Conservation (phyloP, 805 yeast genomes). For the Candida awuae region DNA sequence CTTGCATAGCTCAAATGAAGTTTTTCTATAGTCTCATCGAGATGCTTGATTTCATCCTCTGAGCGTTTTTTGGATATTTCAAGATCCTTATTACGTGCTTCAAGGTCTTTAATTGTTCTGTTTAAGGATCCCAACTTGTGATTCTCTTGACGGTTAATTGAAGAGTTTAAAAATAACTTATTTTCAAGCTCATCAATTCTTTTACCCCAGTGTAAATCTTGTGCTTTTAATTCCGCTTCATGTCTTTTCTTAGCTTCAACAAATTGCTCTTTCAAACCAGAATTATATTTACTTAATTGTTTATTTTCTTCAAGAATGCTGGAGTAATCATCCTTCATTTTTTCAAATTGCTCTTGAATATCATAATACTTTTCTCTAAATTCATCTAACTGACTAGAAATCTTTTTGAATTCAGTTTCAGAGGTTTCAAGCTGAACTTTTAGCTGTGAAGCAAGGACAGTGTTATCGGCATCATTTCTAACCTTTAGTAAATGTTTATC, state of each 20-base stretch:
- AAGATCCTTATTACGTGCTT: slow-evolving; percentile 45
- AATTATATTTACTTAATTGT: slow-evolving; percentile 48
- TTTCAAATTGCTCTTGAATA: slow-evolving; percentile 20
- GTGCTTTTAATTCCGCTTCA: slow-evolving; percentile 43
- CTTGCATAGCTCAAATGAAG: slow-evolving; percentile 36
- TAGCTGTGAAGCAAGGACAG: slow-evolving; percentile 24
- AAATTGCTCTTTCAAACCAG: slow-evolving; percentile 40
- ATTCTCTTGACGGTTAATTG: slow-evolving; percentile 42
- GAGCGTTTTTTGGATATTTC: slow-evolving; percentile 41
- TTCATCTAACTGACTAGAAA: slow-evolving; percentile 26
- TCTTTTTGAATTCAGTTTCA: slow-evolving; percentile 23
- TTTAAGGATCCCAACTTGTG: slow-evolving; percentile 44
- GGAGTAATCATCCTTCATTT: slow-evolving; percentile 44
- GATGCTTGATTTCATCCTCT: slow-evolving; percentile 50
- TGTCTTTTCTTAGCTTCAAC: slow-evolving; percentile 40
- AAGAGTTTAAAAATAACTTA: slow-evolving; percentile 40
- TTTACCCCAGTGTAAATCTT: slow-evolving; percentile 47
- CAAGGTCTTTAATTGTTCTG: slow-evolving; percentile 46
- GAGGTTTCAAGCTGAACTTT: slow-evolving; percentile 31
- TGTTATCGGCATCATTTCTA: slow-evolving; percentile 26
- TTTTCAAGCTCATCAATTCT: slow-evolving; percentile 47
- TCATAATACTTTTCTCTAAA: slow-evolving; percentile 18
- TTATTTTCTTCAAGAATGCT: slow-evolving; percentile 61
- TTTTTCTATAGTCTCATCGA: slow-evolving; percentile 42
- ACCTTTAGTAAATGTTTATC: slow-evolving; percentile 30